phyloP scores from a whole-genome alignment of 73 alveolate genomes.

The Stentor roeselii region DNA sequence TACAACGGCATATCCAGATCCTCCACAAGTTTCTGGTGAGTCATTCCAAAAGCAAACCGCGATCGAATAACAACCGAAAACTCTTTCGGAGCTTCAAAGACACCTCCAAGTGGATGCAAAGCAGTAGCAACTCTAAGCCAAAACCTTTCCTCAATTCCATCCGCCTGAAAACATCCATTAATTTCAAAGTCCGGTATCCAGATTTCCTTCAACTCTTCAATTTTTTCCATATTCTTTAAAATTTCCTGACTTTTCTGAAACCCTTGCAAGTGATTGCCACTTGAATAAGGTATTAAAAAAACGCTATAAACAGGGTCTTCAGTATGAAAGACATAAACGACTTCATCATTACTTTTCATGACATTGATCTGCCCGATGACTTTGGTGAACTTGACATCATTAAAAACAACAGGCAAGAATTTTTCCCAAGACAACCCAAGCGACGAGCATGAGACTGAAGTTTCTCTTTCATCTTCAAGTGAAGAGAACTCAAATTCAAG shows the following conservation, averaged over 20 bases:
- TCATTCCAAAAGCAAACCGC: constrained; percentile 6
- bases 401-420: neutral
- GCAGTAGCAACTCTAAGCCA: neutral
- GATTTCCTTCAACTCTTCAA: neutral
- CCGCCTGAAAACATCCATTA: neutral
- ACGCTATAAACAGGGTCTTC: constrained; percentile 21
- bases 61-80: neutral
- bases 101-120: neutral
- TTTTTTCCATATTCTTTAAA: neutral
- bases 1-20: neutral
- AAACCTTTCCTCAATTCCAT: neutral
- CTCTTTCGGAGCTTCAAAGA: neutral
- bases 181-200: constrained; percentile 6
- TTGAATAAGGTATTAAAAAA: neutral
- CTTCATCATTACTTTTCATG: neutral
- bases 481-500: neutral
- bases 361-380: neutral
- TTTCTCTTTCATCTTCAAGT: neutral
- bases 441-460: constrained; percentile 16
- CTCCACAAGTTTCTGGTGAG: neutral
- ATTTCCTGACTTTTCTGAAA: neutral
- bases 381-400: neutral
- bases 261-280: neutral
- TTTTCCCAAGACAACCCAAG: constrained; percentile 15
- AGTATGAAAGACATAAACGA: neutral